Conservation (phyloP, 2,329 filamentous ascomycete species). For the Dothideomycetes sp. region DNA sequence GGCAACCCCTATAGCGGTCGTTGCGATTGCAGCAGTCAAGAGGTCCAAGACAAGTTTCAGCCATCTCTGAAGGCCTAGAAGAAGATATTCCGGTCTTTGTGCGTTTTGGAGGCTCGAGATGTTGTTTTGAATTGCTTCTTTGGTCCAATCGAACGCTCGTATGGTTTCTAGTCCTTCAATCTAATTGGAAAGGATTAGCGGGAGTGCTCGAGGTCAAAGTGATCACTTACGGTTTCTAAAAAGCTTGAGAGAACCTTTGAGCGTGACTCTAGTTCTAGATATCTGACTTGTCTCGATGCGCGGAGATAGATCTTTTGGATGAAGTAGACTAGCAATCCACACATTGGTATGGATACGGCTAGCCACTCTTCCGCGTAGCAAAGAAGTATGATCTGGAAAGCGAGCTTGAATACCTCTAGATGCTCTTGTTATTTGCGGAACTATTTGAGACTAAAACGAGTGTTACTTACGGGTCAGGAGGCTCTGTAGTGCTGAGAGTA, state of each 20-base stretch:
- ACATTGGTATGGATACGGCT: conserved; percentile 32
- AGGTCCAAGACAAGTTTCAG: conserved; percentile 34
- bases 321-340: conserved; percentile 29
- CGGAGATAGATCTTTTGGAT: conserved; percentile 40
- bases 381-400: conserved; percentile 24
- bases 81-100: conserved; percentile 37
- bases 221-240: not conserved
- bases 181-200: conserved; percentile 42
- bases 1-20: conserved; percentile 26
- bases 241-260: conserved; percentile 34
- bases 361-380: conserved; percentile 31
- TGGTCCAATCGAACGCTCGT: conserved; percentile 44
- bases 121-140: conserved; percentile 30
- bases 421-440: not conserved
- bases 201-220: too few relatives aligned
- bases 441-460: not conserved
- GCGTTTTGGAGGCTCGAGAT: conserved; percentile 31
- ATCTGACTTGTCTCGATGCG: conserved; percentile 40
- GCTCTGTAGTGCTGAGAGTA: conserved; percentile 19
- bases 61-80: conserved; percentile 38
- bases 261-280: conserved; percentile 45
- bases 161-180: conserved; percentile 41
- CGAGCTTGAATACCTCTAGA: conserved; percentile 4
- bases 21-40: conserved; percentile 25
- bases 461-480: not conserved